Conservation (phyloP, 2,329 filamentous ascomycete species). For the Seiridium unicorne region DNA sequence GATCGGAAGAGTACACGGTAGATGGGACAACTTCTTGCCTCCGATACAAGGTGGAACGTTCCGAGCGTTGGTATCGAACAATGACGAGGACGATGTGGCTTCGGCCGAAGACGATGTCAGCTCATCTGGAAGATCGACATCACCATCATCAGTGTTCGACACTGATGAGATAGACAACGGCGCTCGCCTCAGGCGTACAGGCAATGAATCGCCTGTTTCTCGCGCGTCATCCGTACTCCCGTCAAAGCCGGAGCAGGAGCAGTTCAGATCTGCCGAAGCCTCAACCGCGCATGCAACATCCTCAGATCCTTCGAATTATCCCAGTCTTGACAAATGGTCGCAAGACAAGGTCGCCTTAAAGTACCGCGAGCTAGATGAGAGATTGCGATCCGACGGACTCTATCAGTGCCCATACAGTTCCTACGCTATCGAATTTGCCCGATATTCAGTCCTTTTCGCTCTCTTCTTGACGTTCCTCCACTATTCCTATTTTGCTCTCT, state of each 20-base stretch:
- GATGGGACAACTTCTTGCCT: conserved; percentile 84
- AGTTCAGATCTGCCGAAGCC: conserved; percentile 35
- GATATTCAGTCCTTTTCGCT: conserved; percentile 68
- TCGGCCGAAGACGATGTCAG: conserved; percentile 21
- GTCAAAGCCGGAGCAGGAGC: conserved; percentile 47
- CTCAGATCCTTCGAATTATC: not conserved
- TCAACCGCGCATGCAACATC: not conserved
- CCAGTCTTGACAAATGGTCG: not conserved
- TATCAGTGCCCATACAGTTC: not conserved
- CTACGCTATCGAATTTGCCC: conserved; percentile 46
- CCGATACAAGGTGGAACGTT: conserved; percentile 89
- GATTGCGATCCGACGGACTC: not conserved
- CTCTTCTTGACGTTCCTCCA: conserved; percentile 61
- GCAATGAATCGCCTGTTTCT: conserved; percentile 31
- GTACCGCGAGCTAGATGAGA: not conserved
- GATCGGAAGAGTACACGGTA: conserved; percentile 77
- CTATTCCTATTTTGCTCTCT: conserved; percentile 64
- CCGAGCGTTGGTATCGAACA: conserved; percentile 36
- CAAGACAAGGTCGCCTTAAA: not conserved
- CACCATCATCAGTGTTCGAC: conserved; percentile 50
- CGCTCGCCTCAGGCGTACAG: conserved; percentile 25
- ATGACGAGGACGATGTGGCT: conserved; percentile 32
- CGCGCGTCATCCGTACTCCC: conserved; percentile 62
- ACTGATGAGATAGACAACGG: conserved; percentile 20
- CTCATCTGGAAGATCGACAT: conserved; percentile 15